Conservation (phyloP, 179 eudicot genomes). For the Amaranthus tricolor region DNA sequence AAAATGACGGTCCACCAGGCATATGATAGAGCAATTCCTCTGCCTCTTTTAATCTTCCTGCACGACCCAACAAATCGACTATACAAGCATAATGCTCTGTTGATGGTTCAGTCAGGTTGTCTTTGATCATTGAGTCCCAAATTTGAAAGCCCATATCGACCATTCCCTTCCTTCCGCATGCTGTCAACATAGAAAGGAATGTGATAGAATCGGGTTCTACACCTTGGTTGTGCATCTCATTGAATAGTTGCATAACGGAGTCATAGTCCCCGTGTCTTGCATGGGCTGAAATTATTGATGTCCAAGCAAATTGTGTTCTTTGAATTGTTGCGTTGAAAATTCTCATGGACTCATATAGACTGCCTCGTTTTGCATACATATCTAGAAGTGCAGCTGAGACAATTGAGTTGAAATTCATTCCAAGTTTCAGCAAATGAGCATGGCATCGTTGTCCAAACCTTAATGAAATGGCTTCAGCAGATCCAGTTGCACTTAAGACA, state of each 20-base stretch:
- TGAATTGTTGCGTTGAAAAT: slow-evolving; percentile 51
- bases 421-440: slow-evolving; percentile 54
- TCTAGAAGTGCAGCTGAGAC: slow-evolving; percentile 77
- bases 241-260: slow-evolving; percentile 59
- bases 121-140: slow-evolving; percentile 63
- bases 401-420: slow-evolving; percentile 51
- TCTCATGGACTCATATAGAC: slow-evolving; percentile 54
- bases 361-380: slow-evolving; percentile 92
- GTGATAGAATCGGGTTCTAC: slow-evolving; percentile 70
- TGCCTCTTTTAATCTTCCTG: slow-evolving; percentile 80
- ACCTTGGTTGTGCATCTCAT: slow-evolving; percentile 53
- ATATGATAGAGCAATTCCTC: slow-evolving; percentile 55
- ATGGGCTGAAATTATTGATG: slow-evolving; percentile 82
- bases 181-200: slow-evolving; percentile 72
- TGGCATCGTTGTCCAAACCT: slow-evolving; percentile 74
- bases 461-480: slow-evolving; percentile 69
- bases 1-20: slow-evolving; percentile 61
- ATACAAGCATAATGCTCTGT: slow-evolving; percentile 74
- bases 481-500: slow-evolving; percentile 66
- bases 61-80: slow-evolving; percentile 92
- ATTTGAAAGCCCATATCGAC: slow-evolving; percentile 61
- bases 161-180: slow-evolving; percentile 89
- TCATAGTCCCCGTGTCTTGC: slow-evolving; percentile 84
- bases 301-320: slow-evolving; percentile 77
- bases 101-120: slow-evolving; percentile 52